Conservation (phyloP, 306 rosid species). For the Prunus padus region DNA sequence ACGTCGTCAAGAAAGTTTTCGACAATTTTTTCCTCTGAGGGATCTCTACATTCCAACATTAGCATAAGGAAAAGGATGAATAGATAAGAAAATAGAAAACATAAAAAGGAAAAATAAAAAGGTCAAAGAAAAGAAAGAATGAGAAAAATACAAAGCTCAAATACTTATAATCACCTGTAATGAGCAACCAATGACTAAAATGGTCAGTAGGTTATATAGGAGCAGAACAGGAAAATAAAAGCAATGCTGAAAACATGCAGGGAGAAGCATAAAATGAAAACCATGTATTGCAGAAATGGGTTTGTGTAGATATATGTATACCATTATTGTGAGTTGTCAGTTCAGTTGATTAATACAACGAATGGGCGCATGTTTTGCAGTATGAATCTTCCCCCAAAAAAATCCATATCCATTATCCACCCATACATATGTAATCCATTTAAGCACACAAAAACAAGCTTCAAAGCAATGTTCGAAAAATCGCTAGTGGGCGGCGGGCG, state of each 20-base stretch:
- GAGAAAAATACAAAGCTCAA: slow-evolving; percentile 51
- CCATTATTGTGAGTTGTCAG: too few species aligned
- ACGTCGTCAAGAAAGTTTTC: slow-evolving; percentile 69
- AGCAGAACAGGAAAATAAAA: neutral
- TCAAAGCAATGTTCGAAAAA: too few species aligned
- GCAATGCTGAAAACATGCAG: slow-evolving; percentile 1
- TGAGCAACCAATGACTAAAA: slow-evolving; percentile 1
- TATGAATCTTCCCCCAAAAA: neutral
- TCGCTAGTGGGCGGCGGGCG: too few species aligned
- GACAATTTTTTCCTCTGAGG: slow-evolving; percentile 60
- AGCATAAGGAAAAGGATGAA: neutral
- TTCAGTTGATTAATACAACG: too few species aligned
- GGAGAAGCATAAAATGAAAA: neutral
- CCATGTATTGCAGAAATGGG: neutral
- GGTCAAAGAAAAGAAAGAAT: slow-evolving; percentile 9
- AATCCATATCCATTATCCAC: neutral
- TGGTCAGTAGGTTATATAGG: slow-evolving; percentile 14
- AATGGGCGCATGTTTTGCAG: neutral
- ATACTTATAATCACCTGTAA: slow-evolving; percentile 84
- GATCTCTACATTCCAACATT: slow-evolving; percentile 52
- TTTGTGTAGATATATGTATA: neutral
- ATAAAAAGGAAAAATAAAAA: neutral
- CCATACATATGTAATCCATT: neutral
- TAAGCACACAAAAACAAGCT: neutral
- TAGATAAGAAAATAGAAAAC: neutral